Conservation (phyloP, 2,329 filamentous ascomycete species). For the Stenocarpella maydis region DNA sequence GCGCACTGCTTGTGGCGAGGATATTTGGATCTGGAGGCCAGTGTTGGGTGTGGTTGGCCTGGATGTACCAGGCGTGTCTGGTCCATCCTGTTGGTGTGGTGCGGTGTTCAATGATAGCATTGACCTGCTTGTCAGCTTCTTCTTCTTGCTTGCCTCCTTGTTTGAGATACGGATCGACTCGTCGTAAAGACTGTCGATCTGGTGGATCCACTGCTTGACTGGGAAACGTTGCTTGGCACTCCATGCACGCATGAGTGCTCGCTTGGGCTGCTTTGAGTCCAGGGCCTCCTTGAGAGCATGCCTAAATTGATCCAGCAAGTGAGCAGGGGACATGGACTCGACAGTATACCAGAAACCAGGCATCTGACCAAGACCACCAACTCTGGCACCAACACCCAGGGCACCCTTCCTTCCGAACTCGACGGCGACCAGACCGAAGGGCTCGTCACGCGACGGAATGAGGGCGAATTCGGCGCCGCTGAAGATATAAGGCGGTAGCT, state of each 20-base stretch:
- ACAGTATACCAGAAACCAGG: slow-evolving; percentile 77
- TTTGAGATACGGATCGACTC: slow-evolving; percentile 62
- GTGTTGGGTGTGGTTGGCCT: slow-evolving; percentile 29
- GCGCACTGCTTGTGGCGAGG: slow-evolving; percentile 34
- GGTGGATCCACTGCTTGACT: slow-evolving; percentile 71
- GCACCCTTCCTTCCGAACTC: slow-evolving; percentile 74
- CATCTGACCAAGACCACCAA: slow-evolving; percentile 72
- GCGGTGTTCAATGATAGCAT: slow-evolving; percentile 37
- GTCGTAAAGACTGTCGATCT: slow-evolving; percentile 66
- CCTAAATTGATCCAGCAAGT: slow-evolving; percentile 71
- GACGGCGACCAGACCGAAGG: slow-evolving; percentile 73
- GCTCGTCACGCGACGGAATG: slow-evolving; percentile 74
- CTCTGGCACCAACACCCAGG: slow-evolving; percentile 69
- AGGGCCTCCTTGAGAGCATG: slow-evolving; percentile 67
- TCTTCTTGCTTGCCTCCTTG: slow-evolving; percentile 41
- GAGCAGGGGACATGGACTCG: slow-evolving; percentile 68
- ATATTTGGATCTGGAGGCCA: slow-evolving; percentile 33
- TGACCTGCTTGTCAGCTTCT: slow-evolving; percentile 36
- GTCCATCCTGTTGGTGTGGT: slow-evolving; percentile 36
- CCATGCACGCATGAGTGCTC: slow-evolving; percentile 69
- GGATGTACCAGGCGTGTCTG: slow-evolving; percentile 31
- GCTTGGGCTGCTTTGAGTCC: slow-evolving; percentile 60
- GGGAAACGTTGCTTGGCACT: slow-evolving; percentile 72
- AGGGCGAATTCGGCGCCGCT: slow-evolving; percentile 73
- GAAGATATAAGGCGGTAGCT: slow-evolving; percentile 71